Evolutionary conservation across 768 basidiomycete genomes (phyloP).

Genomic region (Scleroderma bovista): DNA sequence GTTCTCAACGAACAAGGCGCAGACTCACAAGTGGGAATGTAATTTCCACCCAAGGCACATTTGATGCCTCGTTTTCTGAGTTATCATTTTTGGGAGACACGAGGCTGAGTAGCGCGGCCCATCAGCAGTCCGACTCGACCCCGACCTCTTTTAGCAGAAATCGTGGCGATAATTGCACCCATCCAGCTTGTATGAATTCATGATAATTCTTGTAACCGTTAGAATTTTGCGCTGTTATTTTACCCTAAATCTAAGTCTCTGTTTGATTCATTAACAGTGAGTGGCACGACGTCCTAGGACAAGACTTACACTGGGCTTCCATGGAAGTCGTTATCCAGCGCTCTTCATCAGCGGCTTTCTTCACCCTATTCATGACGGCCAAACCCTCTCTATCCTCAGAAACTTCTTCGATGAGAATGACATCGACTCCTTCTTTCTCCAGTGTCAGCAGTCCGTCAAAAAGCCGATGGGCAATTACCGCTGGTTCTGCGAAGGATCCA

Average conservation of each 20-base stretch:
- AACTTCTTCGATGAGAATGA: conserved; percentile 84
- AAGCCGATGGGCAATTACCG: conserved; percentile 69
- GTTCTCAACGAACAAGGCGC: no score
- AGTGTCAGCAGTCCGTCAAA: conserved; percentile 85
- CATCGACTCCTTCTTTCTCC: conserved; percentile 68
- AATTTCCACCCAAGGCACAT: neutral
- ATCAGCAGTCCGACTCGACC: neutral
- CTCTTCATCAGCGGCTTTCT: conserved; percentile 75
- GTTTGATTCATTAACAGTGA: neutral
- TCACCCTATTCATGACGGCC: conserved; percentile 91
- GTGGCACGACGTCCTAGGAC: neutral
- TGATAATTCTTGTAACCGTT: no score
- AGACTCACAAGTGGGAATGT: neutral
- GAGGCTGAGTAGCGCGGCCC: conserved; percentile 5
- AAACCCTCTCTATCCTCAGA: conserved; percentile 77
- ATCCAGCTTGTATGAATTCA: no score
- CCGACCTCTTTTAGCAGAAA: no score
- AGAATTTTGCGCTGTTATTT: no score
- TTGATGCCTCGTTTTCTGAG: conserved; percentile 1
- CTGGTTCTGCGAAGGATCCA: conserved; percentile 49
- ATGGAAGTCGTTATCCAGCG: conserved; percentile 22
- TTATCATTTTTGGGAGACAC: no score
- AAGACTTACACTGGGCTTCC: neutral
- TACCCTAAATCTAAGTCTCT: no score
- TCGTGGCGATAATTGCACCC: no score